Percentiles rank a stretch among this genome's conserved stretches.
phyloP scores from a whole-genome alignment of 306 rosid genomes.

The Cicer bijugum region DNA sequence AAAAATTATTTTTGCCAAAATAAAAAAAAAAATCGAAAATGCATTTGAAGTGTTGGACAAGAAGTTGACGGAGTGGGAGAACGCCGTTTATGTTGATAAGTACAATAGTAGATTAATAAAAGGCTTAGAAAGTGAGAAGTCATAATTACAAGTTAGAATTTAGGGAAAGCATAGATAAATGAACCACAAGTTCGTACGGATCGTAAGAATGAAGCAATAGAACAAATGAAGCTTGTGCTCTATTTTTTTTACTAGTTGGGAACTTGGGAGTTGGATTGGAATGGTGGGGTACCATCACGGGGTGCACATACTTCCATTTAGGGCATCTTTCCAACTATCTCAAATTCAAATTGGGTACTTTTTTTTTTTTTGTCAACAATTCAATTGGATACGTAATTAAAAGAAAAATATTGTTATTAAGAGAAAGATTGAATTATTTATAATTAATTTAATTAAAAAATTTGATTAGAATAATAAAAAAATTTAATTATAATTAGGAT shows the following conservation, averaged over 20 bases:
- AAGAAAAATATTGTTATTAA: too few relatives aligned
- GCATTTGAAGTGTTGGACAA: not conserved
- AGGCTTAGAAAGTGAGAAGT: not conserved
- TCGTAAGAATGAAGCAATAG: conserved; percentile 16
- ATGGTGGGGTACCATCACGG: not conserved
- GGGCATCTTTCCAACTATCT: too few relatives aligned
- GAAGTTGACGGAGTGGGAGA: not conserved
- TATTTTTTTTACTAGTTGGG: not conserved
- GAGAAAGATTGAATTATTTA: too few relatives aligned
- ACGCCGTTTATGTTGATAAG: not conserved
- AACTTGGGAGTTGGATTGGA: not conserved
- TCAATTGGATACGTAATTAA: too few relatives aligned
- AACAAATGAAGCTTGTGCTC: not conserved
- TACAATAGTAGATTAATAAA: not conserved
- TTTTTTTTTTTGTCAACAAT: too few relatives aligned
- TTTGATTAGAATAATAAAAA: too few relatives aligned
- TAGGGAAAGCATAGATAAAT: conserved; percentile 1
- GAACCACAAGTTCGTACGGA: conserved; percentile 34
- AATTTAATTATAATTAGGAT: too few relatives aligned
- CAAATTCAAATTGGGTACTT: too few relatives aligned
- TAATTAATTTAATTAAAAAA: too few relatives aligned
- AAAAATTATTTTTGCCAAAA: too few relatives aligned
- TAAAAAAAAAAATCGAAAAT: too few relatives aligned
- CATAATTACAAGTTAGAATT: conserved; percentile 26
- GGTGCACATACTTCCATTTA: not conserved